Base-by-base conservation (phyloP, 2,329 filamentous ascomycete species). In the Grosmannia huntii region DNA sequence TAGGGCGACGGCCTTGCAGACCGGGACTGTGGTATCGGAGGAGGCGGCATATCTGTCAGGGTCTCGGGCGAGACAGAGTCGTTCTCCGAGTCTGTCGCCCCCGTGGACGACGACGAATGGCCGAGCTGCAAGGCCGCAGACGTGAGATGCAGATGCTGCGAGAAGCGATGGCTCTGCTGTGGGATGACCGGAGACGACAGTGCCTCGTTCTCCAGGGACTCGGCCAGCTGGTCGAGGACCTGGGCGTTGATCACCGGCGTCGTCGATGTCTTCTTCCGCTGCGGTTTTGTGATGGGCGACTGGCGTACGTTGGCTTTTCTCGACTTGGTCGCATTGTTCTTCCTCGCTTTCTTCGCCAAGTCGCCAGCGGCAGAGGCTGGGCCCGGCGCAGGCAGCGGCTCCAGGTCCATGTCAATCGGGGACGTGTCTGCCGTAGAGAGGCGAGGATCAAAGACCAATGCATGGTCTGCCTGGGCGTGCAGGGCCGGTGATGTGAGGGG, bases 401-500 rank as follows among this genome's bases (percentile, higher is more conserved):
- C 79, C 1, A 80, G 69, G 19, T 81, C 78, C 75, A 82, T 78
- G 31, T 84, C 82, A 60, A 73, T 77, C 61, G 73, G 84, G 62
- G 78, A 84, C 56, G 61, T 59, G 63, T 63, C 71, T n/a, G 62
- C 54, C 66, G 70, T 75, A 61, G 66, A 75, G 66, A 69, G 73
- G 38, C 71, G 66, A 59, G 74, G 70, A 55, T 81, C 73, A 61
- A 78, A 77, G 55, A 71, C 65, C 5, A 74, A 69, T 19, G 69
- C 69, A 28, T 73, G 66, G 57, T 84, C 81, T 61, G 75, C 81
- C 68, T 90, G 86, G 1, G 87, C 86, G 68, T 88, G 85, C 21
- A 94, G 75, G 4, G 88, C 87, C 1, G 89, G 89, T 19, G 89
- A 94, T 5, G 87, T 90, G 54, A 94, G 76, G 11, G 89, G 89